Conservation (phyloP, 805 yeast species). For the Kluyveromyces starmeri region DNA sequence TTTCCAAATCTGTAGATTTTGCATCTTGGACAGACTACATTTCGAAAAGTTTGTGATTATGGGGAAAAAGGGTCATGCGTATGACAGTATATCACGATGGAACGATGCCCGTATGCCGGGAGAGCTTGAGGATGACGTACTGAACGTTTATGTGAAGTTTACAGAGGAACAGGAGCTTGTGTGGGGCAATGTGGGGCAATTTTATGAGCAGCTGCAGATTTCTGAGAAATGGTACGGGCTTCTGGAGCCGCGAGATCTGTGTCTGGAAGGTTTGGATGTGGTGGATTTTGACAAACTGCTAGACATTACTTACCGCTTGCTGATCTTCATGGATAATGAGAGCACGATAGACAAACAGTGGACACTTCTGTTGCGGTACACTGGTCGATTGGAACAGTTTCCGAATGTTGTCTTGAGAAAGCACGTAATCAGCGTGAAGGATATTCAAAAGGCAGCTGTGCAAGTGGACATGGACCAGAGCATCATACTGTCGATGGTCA, state of each 20-base stretch:
- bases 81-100: conserved; percentile 2
- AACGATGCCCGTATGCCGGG: conserved; percentile 29
- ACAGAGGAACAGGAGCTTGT: conserved; percentile 37
- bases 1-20: no score
- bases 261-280: conserved; percentile 34
- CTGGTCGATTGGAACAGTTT: conserved; percentile 18
- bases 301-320: conserved; percentile 32
- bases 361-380: conserved; percentile 28
- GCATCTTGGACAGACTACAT: no score
- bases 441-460: conserved; percentile 29
- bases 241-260: conserved; percentile 24
- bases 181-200: conserved; percentile 21
- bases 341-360: conserved; percentile 33
- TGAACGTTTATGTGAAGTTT: conserved; percentile 35
- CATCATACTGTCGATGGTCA: conserved; percentile 37
- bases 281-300: conserved; percentile 42
- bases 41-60: not conserved
- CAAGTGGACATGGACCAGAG: conserved; percentile 28
- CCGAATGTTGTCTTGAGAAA: conserved; percentile 16
- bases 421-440: conserved; percentile 29
- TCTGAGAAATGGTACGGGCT: conserved; percentile 25
- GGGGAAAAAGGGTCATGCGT: conserved; percentile 1
- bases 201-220: conserved; percentile 25
- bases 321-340: conserved; percentile 33
- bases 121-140: conserved; percentile 36